These are phyloP conservation scores for Dactylellina sp. DNA, from an alignment of 2,329 filamentous ascomycete species.

Conservation along the genomic window DNA sequence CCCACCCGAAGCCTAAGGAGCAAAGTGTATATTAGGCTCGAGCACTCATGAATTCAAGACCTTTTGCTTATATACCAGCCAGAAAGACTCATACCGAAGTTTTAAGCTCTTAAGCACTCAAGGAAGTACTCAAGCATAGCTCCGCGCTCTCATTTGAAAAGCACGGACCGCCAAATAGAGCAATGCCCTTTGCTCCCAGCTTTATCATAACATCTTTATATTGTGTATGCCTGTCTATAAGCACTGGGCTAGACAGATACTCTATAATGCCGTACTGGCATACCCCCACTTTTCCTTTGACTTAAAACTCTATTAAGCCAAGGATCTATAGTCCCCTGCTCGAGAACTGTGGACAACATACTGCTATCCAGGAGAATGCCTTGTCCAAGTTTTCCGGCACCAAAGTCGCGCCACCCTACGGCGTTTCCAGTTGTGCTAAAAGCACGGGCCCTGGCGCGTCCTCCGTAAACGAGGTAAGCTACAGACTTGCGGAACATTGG, in stretches of 20 bases:
- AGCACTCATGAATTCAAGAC: constrained; percentile 7
- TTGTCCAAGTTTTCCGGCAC: constrained; percentile 14
- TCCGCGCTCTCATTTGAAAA: constrained; percentile 12
- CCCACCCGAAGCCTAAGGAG: constrained; percentile 11
- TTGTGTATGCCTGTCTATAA: background rate
- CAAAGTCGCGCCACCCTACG: constrained; percentile 18
- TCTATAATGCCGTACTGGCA: constrained; percentile 8
- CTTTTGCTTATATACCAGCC: background rate
- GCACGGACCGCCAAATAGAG: constrained; percentile 10
- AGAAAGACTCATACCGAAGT: background rate
- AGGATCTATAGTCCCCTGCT: constrained; percentile 12
- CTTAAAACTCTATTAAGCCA: constrained; percentile 12
- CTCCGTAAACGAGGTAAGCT: background rate
- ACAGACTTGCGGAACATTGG: constrained; percentile 1
- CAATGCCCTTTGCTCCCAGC: constrained; percentile 6
- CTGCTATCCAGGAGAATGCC: constrained; percentile 6
- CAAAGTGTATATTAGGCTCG: constrained; percentile 9
- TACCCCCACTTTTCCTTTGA: constrained; percentile 2
- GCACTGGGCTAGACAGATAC: constrained; percentile 7
- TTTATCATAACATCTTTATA: background rate
- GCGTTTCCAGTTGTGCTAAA: constrained; percentile 15
- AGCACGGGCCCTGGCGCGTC: background rate
- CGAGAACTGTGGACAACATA: constrained; percentile 15
- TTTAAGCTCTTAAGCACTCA: background rate
- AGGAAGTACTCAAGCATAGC: constrained; percentile 4